Evolutionary conservation across 148 eudicot species (phyloP).

Genomic region (Persicaria maculosa): DNA sequence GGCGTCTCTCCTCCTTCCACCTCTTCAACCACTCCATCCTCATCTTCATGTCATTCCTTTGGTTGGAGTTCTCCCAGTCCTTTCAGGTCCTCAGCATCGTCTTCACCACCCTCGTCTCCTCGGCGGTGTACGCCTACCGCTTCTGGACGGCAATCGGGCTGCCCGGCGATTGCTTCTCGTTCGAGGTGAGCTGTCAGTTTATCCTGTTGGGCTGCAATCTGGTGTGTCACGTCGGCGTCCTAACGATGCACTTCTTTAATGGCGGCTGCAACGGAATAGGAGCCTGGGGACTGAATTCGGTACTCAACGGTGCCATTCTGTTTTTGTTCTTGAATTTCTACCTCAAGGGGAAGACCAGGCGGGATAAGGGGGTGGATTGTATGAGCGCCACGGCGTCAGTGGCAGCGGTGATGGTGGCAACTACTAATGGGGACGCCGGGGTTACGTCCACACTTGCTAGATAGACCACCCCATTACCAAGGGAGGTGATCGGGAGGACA

Average conservation of each 20-base stretch:
- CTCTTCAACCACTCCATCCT: constrained; percentile 51
- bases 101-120: constrained; percentile 41
- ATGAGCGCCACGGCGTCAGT: neutral
- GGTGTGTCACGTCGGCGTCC: constrained; percentile 54
- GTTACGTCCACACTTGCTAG: neutral
- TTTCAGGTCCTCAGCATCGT: constrained; percentile 69
- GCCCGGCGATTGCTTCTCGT: constrained; percentile 63
- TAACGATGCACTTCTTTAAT: constrained; percentile 48
- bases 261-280: constrained; percentile 93
- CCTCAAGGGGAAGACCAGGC: constrained; percentile 31
- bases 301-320: constrained; percentile 55
- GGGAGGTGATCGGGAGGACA: too few relatives aligned
- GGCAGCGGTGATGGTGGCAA: neutral
- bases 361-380: neutral
- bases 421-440: neutral
- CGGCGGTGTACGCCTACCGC: constrained; percentile 66
- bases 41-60: constrained; percentile 63
- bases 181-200: constrained; percentile 58
- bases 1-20: constrained; percentile 32
- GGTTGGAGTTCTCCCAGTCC: constrained; percentile 87
- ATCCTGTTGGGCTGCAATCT: constrained; percentile 47
- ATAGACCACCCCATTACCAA: too few relatives aligned
- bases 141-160: constrained; percentile 77
- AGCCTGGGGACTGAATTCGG: constrained; percentile 74
- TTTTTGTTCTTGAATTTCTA: constrained; percentile 62